These are phyloP conservation scores for Adansonia grandidieri DNA, from an alignment of 441 rosid genomes.

Conservation along the genomic window DNA sequence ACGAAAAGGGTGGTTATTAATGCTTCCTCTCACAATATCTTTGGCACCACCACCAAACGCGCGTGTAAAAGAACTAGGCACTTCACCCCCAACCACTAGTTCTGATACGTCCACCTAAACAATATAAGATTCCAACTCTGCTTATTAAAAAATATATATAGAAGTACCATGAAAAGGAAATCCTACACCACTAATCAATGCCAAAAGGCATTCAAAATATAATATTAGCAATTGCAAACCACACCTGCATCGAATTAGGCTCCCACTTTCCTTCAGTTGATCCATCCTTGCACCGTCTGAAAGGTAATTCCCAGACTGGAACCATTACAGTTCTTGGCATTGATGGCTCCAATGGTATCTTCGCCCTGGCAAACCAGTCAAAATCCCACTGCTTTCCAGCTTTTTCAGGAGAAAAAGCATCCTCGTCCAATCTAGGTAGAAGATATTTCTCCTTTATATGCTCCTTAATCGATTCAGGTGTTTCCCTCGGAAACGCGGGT, in stretches of 20 bases:
- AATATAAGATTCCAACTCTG: conserved; percentile 34
- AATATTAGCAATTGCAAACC: conserved; percentile 10
- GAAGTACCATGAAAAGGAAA: background rate
- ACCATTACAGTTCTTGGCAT: conserved; percentile 71
- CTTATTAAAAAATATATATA: conserved; percentile 4
- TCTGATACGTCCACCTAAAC: conserved; percentile 89
- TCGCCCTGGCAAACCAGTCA: conserved; percentile 89
- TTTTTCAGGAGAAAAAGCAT: conserved; percentile 73
- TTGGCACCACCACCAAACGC: conserved; percentile 70
- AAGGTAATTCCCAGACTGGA: conserved; percentile 93
- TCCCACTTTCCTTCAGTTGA: conserved; percentile 63
- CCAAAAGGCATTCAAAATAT: conserved; percentile 24
- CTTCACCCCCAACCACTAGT: conserved; percentile 68
- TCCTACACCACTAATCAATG: conserved; percentile 37
- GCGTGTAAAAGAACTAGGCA: conserved; percentile 64
- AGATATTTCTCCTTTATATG: conserved; percentile 89
- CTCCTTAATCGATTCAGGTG: conserved; percentile 71
- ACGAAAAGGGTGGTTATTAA: conserved; percentile 87
- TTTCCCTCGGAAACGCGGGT: conserved; percentile 88
- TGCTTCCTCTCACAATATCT: conserved; percentile 92
- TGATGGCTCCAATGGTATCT: conserved; percentile 75
- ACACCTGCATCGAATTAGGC: conserved; percentile 79
- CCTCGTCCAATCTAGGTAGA: conserved; percentile 68
- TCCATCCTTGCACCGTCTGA: conserved; percentile 50
- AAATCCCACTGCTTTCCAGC: conserved; percentile 92